Percentiles rank a stretch among this genome's conserved stretches.
Evolutionary conservation across 2,329 filamentous ascomycete species (phyloP).

Genomic region (Calonectria multiphialidica): DNA sequence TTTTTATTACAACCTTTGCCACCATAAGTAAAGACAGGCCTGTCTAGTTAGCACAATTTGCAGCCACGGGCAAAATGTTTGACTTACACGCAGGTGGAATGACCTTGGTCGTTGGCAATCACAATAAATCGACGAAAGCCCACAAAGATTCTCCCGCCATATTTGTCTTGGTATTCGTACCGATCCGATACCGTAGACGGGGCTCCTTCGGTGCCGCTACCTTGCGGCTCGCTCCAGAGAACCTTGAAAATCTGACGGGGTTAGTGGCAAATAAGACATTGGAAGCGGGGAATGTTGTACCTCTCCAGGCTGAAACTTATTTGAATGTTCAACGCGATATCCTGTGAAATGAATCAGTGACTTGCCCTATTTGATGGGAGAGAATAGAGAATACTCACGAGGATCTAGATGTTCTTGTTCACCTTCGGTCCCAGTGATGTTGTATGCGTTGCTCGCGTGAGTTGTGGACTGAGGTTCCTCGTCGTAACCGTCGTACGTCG

Average conservation of each 20-base stretch:
- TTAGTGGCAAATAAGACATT: neutral
- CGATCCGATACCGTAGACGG: conserved; percentile 47
- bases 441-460: neutral
- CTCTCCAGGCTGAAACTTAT: conserved; percentile 55
- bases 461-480: neutral
- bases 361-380: too few relatives aligned
- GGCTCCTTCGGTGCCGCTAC: conserved; percentile 47
- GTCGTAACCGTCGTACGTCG: neutral
- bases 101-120: conserved; percentile 62
- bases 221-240: conserved; percentile 65
- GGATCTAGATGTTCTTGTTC: conserved; percentile 49
- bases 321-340: conserved; percentile 54
- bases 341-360: conserved; percentile 46
- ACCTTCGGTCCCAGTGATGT: conserved; percentile 34
- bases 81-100: conserved; percentile 68
- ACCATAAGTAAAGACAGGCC: conserved; percentile 69
- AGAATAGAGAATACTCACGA: conserved; percentile 43
- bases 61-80: neutral
- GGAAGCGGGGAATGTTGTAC: conserved; percentile 36
- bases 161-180: conserved; percentile 49
- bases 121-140: conserved; percentile 68
- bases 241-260: conserved; percentile 65
- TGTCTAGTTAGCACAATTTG: conserved; percentile 41
- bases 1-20: conserved; percentile 63
- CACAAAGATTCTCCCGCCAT: conserved; percentile 57